These are phyloP conservation scores for Neurospora sp. DNA, from an alignment of 495 filamentous ascomycete genomes.

Conservation along the genomic window DNA sequence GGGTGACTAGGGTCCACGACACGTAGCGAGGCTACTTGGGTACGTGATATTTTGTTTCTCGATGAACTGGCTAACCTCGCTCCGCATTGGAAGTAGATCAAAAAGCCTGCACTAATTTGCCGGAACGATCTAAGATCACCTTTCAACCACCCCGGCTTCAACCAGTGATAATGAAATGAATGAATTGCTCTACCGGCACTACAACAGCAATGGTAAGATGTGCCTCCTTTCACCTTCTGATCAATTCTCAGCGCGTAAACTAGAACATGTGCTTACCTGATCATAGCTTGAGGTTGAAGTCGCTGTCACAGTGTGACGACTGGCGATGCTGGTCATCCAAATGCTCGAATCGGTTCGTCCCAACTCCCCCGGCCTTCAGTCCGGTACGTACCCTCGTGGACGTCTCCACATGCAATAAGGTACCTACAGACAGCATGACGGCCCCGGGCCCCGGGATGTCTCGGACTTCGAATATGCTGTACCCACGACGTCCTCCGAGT, in stretches of 20 bases:
- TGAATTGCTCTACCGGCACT: neutral
- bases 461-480: neutral
- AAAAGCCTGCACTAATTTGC: neutral
- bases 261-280: neutral
- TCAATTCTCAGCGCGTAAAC: neutral
- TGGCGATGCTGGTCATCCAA: neutral
- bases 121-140: neutral
- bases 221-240: neutral
- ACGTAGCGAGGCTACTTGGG: neutral
- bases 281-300: neutral
- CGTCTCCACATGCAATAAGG: neutral
- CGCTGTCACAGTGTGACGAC: neutral
- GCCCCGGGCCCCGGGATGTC: neutral
- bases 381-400: neutral
- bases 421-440: neutral
- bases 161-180: neutral
- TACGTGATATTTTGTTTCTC: neutral
- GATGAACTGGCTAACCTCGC: neutral
- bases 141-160: neutral
- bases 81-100: neutral
- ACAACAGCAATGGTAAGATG: neutral
- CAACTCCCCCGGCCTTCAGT: neutral
- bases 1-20: neutral
- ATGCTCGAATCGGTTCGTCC: neutral
- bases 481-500: neutral